Percentiles rank a stretch among this genome's conserved stretches.
Conservation (phyloP, 805 yeast genomes). For the Kuraishia capsulata region DNA sequence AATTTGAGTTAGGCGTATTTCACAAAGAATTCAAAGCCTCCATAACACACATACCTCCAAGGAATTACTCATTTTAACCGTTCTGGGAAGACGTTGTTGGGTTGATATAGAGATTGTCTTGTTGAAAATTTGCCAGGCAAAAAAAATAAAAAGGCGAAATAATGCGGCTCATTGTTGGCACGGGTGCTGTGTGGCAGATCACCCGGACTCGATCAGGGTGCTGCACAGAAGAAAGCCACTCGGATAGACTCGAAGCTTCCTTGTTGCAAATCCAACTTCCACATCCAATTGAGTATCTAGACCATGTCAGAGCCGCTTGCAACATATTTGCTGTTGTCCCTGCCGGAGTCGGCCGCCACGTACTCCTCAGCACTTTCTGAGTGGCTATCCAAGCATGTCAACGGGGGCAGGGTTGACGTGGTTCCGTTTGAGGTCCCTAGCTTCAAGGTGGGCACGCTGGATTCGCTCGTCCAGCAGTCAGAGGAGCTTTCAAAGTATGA, state of each 20-base stretch:
- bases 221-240: no score
- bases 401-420: conserved; percentile 52
- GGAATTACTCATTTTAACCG: conserved; percentile 38
- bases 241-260: no score
- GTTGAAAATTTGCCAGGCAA: not conserved
- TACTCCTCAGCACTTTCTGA: conserved; percentile 23
- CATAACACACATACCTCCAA: conserved; percentile 41
- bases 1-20: conserved; percentile 7
- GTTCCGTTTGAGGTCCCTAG: conserved; percentile 59
- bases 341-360: conserved; percentile 36
- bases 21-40: no score
- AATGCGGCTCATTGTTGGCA: no score
- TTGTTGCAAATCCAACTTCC: no score
- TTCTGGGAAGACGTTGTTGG: not conserved
- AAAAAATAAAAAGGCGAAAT: no score
- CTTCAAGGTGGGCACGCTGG: conserved; percentile 92
- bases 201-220: no score
- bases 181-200: no score
- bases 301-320: conserved; percentile 25
- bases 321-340: conserved; percentile 44
- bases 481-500: conserved; percentile 85
- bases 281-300: not conserved
- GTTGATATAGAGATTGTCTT: not conserved
- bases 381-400: conserved; percentile 48
- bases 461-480: conserved; percentile 79